Base-by-base conservation (phyloP, 164 flowering plant species). In the Umbellularia californica region DNA sequence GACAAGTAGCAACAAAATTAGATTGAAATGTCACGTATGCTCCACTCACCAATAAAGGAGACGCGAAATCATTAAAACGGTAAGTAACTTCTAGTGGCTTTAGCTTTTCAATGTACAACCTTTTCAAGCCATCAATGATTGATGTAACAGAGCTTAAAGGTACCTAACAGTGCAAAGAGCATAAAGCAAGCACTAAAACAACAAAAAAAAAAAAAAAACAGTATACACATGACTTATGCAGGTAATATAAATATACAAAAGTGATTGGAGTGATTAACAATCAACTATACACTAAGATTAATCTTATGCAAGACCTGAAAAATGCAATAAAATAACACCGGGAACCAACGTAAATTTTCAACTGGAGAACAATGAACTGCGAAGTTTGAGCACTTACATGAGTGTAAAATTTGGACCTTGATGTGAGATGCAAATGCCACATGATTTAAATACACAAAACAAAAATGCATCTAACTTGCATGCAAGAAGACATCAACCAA, bases 51-150 rank as follows among this genome's bases (percentile, higher is more conserved):
- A 96, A 63, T 50, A 83, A 64, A 15, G 99, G 99, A 66, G 97
- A 94, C 64, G 79, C 97, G 84, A 96, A 96, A 86, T 96, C 99
- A 78, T 91, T 88, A 74, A 94, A 96, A 35, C 82, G 91, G 71
- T 96, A 94, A 25, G 90, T 83, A 69, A 83, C 88, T 83, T 96
- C 99, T 70, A 96, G 79, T 19, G 99, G 99, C 86, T 90, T 94
- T 73, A 96, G 81, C 85, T 94, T 93, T 80, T 94, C 86, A 74
- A 89, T 77, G 84, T 96, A 96, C 72, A 94, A 76, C 78, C 82
- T 88, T 85, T 96, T 96, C 86, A 96, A 83, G 58, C 98, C 99
- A 85, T 96, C 99, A 75, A 89, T 66, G 47, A 96, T 87, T 23
- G 99, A 96, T 68, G 99, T 96, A 69, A 96, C 97, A 1, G 98